Base-by-base conservation (phyloP, 345 rosid genomes). In the Eucalyptus cloeziana region DNA sequence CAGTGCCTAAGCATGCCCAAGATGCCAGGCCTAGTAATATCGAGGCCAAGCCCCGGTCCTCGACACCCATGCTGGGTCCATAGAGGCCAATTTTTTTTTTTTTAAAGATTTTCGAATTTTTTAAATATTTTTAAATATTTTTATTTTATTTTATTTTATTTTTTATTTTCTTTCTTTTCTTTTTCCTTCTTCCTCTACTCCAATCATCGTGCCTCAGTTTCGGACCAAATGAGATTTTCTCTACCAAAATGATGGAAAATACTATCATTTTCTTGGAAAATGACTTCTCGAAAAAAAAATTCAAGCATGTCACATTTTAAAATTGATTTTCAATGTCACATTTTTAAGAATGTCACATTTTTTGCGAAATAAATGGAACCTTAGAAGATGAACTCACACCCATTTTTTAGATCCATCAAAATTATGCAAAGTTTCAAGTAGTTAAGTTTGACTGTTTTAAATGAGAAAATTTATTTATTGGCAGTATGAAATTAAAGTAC, bases 301-400 rank as follows among this genome's bases (percentile, higher is more conserved):
- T 21, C 5, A 0, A 19, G 1, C 22, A 54, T 54, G 5, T 54
- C 0, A 54, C 58, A 54, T 56, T 22, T 21, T 0, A 51, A 51
- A 51, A 17, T 51, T 51, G 56, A 51, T 51, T 51, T 51, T 51
- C 0, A 56, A 56, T n/a, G n/a, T n/a, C n/a, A n/a, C 0, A 22
- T 2, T 8, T 56, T 22, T 4, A 5, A 21, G 13, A 56, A 56
- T 56, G 30, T 56, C 27, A 22, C 30, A 56, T 56, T 24, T 21
- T 56, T 0, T 8, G 0, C 1, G 0, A 56, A 56, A 4, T 30
- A 56, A 56, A 24, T 1, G 0, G 0, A 56, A 0, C 27, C 25
- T 9, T 22, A 9, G 30, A 56, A 56, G 6, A 56, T 56, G 30
- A 56, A 24, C 6, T 56, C 6, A 0, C 27, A 56, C 30, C 62